Base-by-base conservation (phyloP, 768 basidiomycete species). In the Phanerochaete sordida region DNA sequence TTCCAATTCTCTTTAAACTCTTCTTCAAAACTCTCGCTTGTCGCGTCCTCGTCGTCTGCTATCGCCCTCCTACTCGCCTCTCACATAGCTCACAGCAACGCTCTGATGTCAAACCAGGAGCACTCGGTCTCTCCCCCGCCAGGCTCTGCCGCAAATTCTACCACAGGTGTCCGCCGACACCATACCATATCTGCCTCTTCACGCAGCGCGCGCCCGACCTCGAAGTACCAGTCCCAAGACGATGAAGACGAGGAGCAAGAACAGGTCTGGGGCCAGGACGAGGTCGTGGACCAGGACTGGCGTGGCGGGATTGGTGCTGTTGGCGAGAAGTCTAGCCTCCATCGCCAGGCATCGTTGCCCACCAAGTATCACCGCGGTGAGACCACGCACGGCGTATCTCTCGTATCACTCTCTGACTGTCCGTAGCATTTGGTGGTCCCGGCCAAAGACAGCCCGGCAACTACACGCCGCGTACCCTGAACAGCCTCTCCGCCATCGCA, bases 161-260 rank as follows among this genome's bases (percentile, higher is more conserved):
- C 73, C 15, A 79, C 81, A 33, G 50, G 50, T 21, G 89, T 92
- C n/a, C 79, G 91, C 66, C 84, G 91, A 31, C 88, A 92, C 71
- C 91, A 93, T 68, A 93, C 91, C 51, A 91, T 93, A 73, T 83
- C 91, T 30, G 83, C 88, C 12, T 79, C 88, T 24, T 88, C 88
- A 53, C 82, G 91, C 65, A 75, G 82, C 1, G 80, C 84, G 35
- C 77, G 90, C 51, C 76, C 83, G 19, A 78, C 73, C 48, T 80
- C 84, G n/a, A 85, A 84, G 69, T 81, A 86, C 28, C 72, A 81
- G 35, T 86, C 88, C 61, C 84, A 84, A 48, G 90, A 91, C 67
- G 56, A 64, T 30, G 69, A 70, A 19, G 89, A 91, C 70, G 73
- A 77, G 11, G 80, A 84, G 68, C 79, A 81, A 49, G 79, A 80